Conservation (phyloP, 257 asterid species). For the Linderniella brevidens region DNA sequence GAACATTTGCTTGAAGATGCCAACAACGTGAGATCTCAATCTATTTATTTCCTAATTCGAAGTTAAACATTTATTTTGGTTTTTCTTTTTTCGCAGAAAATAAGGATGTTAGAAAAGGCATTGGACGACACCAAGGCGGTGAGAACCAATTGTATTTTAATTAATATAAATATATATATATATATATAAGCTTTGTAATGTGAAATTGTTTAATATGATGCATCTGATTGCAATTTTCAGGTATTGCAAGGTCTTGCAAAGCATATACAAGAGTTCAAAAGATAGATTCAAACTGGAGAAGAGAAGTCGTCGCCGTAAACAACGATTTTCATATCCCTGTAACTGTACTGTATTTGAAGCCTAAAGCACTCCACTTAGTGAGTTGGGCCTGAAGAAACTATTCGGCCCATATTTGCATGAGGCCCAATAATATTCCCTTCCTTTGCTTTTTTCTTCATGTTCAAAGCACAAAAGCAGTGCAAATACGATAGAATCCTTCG, state of each 20-base stretch:
- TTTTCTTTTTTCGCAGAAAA: conserved; percentile 25
- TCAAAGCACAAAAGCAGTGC: too few species aligned
- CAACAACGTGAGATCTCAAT: conserved; percentile 20
- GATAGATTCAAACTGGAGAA: background rate
- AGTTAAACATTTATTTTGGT: background rate
- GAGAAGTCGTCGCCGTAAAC: too few species aligned
- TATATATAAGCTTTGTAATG: background rate
- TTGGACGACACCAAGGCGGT: conserved; percentile 50
- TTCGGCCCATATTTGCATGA: too few species aligned
- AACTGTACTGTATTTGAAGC: too few species aligned
- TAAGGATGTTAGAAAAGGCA: conserved; percentile 38
- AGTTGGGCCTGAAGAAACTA: too few species aligned
- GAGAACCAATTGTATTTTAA: conserved; percentile 8
- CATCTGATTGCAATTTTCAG: conserved; percentile 13
- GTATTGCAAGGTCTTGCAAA: conserved; percentile 36
- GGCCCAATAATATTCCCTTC: too few species aligned
- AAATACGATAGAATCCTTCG: too few species aligned
- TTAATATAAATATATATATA: background rate
- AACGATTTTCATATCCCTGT: too few species aligned
- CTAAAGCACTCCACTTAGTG: too few species aligned
- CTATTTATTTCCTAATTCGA: background rate
- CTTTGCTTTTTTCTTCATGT: too few species aligned
- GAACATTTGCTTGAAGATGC: conserved; percentile 30
- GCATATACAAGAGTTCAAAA: conserved; percentile 38
- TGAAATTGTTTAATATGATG: background rate